Conservation (phyloP, 805 yeast genomes). For the Yarrowia hollandica region DNA sequence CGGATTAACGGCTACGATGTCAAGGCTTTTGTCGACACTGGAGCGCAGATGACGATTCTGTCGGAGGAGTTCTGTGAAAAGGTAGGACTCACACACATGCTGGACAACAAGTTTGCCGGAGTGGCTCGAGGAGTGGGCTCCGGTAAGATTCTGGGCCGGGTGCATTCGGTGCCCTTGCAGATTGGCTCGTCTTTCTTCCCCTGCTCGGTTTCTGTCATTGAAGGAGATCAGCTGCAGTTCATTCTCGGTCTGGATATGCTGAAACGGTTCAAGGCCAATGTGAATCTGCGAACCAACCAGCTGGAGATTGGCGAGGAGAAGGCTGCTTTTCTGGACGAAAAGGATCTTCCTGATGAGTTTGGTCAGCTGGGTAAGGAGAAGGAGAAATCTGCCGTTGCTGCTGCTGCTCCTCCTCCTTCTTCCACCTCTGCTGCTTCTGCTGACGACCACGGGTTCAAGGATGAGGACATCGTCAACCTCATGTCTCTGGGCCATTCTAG, state of each 20-base stretch:
- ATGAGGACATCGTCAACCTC: constrained; percentile 49
- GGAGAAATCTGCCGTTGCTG: constrained; percentile 29
- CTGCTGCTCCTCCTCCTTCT: too few species aligned
- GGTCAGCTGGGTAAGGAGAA: constrained; percentile 31
- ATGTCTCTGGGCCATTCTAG: constrained; percentile 70
- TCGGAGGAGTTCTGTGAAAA: constrained; percentile 73
- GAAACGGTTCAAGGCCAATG: constrained; percentile 77
- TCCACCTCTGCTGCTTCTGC: too few species aligned
- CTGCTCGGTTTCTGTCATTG: constrained; percentile 70
- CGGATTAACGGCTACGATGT: constrained; percentile 77
- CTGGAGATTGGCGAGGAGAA: constrained; percentile 72
- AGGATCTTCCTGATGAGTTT: constrained; percentile 57
- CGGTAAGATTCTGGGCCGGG: constrained; percentile 72
- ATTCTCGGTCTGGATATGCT: constrained; percentile 88
- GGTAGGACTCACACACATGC: constrained; percentile 66
- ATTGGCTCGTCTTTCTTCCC: constrained; percentile 67
- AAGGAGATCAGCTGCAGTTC: constrained; percentile 56
- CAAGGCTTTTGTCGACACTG: constrained; percentile 94
- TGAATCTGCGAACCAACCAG: constrained; percentile 68
- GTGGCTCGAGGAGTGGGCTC: constrained; percentile 90
- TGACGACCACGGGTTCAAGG: constrained; percentile 37
- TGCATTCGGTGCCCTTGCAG: constrained; percentile 84
- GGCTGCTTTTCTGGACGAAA: constrained; percentile 69
- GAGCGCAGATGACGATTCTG: constrained; percentile 87
- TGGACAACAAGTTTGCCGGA: constrained; percentile 79